Percentiles rank a stretch among this genome's conserved stretches.
Evolutionary conservation across 129 eudicot genomes (phyloP).

Genomic region (Mikania micrantha): DNA sequence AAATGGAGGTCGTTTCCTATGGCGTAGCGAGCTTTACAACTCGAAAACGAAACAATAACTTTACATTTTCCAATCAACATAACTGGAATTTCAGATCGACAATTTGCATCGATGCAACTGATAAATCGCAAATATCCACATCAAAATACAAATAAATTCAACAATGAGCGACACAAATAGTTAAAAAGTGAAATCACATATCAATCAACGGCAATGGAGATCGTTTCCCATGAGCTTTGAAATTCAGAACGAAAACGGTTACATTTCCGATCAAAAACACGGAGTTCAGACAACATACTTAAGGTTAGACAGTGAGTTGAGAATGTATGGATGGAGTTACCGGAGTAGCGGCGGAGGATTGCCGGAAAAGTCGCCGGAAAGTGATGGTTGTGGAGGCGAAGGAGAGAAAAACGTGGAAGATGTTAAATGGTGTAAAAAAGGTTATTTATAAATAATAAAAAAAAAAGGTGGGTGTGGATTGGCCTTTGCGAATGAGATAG

Average conservation of each 20-base stretch:
- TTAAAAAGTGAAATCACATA: background rate
- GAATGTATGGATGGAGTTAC: conserved; percentile 10
- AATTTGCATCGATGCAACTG: background rate
- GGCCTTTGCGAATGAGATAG: conserved; percentile 73
- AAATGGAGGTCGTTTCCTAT: no score
- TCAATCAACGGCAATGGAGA: conserved; percentile 6
- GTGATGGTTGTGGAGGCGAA: conserved; percentile 20
- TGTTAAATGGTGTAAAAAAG: conserved; percentile 13
- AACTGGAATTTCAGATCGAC: background rate
- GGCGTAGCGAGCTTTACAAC: no score
- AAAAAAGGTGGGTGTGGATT: conserved; percentile 21
- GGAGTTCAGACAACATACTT: background rate
- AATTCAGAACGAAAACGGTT: background rate
- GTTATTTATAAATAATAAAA: conserved; percentile 12
- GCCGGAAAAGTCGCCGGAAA: conserved; percentile 9
- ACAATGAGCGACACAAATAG: no score
- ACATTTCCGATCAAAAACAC: background rate
- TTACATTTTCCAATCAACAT: background rate
- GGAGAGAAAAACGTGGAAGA: conserved; percentile 12
- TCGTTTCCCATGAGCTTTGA: background rate
- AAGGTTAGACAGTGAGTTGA: background rate
- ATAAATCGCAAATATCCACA: background rate
- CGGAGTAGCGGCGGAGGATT: conserved; percentile 14
- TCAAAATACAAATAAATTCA: background rate
- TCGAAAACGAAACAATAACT: no score